Percentiles rank a stretch among this genome's conserved stretches.
Evolutionary conservation across 2,329 filamentous ascomycete genomes (phyloP).

Genomic region (Eutypa lata): DNA sequence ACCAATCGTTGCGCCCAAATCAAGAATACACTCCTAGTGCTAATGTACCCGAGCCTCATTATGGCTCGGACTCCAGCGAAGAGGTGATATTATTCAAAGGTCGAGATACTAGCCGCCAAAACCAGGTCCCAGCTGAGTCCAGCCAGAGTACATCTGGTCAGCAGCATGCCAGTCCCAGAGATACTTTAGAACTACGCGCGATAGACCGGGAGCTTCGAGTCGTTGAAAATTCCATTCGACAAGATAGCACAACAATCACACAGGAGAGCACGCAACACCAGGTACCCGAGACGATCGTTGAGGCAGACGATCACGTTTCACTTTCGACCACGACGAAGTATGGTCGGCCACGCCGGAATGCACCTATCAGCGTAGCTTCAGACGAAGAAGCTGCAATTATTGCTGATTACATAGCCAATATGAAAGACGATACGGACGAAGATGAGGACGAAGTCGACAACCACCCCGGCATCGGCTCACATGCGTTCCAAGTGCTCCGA

Average conservation of each 20-base stretch:
- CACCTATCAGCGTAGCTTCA: conserved; percentile 6
- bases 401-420: conserved; percentile 70
- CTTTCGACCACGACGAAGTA: conserved; percentile 18
- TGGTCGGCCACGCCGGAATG: conserved; percentile 2
- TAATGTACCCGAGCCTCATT: conserved; percentile 12
- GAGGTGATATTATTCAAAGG: conserved; percentile 70
- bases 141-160: neutral
- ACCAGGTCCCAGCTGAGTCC: conserved; percentile 4
- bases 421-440: conserved; percentile 40
- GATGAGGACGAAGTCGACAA: conserved; percentile 21
- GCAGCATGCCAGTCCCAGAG: neutral
- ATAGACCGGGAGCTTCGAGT: conserved; percentile 32
- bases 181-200: conserved; percentile 16
- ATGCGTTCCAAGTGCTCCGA: conserved; percentile 28
- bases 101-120: conserved; percentile 34
- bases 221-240: conserved; percentile 19
- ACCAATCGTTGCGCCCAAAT: conserved; percentile 17
- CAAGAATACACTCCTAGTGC: conserved; percentile 3
- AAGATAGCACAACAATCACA: neutral
- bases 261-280: neutral
- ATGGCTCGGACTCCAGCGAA: conserved; percentile 59
- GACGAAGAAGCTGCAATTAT: conserved; percentile 54
- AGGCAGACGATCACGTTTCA: conserved; percentile 17
- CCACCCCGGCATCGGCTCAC: conserved; percentile 17
- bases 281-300: conserved; percentile 10